Evolutionary conservation across 1,284 basidiomycete species (phyloP).

Genomic region (Ustilago tritici): DNA sequence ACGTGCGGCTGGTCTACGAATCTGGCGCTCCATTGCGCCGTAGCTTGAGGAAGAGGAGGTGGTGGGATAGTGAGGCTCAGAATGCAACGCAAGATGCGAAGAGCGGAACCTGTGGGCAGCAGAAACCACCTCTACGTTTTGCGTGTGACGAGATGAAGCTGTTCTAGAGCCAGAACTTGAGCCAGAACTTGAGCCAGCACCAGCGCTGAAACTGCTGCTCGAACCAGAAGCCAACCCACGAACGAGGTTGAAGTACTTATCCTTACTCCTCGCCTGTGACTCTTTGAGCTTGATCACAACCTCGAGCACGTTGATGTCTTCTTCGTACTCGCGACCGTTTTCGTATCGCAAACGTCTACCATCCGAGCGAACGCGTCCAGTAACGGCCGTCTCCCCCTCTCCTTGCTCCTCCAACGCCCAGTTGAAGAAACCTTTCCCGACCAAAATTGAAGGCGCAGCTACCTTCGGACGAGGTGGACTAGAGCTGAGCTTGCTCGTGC

Average conservation of each 20-base stretch:
- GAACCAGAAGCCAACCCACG: slow-evolving; percentile 46
- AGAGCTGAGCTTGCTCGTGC: slow-evolving; percentile 36
- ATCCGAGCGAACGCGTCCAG: slow-evolving; percentile 61
- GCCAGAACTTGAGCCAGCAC: slow-evolving; percentile 13
- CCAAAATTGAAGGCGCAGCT: slow-evolving; percentile 49
- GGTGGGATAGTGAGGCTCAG: slow-evolving; percentile 47
- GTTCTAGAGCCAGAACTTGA: slow-evolving; percentile 12
- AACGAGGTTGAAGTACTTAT: slow-evolving; percentile 59
- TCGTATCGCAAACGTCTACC: slow-evolving; percentile 49
- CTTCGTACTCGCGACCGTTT: slow-evolving; percentile 57
- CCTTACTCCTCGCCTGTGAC: slow-evolving; percentile 56
- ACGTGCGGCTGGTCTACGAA: slow-evolving; percentile 29
- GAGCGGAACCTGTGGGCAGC: slow-evolving; percentile 27
- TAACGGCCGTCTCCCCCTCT: slow-evolving; percentile 63
- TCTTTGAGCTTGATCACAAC: slow-evolving; percentile 66
- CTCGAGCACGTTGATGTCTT: slow-evolving; percentile 61
- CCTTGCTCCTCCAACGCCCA: slow-evolving; percentile 64
- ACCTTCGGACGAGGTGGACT: slow-evolving; percentile 36
- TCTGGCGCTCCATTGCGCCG: slow-evolving; percentile 26
- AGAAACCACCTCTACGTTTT: slow-evolving; percentile 13
- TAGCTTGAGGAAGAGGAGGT: slow-evolving; percentile 29
- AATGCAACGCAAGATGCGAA: slow-evolving; percentile 35
- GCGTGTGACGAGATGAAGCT: slow-evolving; percentile 12
- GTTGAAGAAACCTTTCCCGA: slow-evolving; percentile 66
- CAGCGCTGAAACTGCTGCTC: slow-evolving; percentile 35